A percentile compares a stretch with the other conserved stretches of the same genome.
Conservation (phyloP, 2,329 filamentous ascomycete species). For the Davidsoniella australis region DNA sequence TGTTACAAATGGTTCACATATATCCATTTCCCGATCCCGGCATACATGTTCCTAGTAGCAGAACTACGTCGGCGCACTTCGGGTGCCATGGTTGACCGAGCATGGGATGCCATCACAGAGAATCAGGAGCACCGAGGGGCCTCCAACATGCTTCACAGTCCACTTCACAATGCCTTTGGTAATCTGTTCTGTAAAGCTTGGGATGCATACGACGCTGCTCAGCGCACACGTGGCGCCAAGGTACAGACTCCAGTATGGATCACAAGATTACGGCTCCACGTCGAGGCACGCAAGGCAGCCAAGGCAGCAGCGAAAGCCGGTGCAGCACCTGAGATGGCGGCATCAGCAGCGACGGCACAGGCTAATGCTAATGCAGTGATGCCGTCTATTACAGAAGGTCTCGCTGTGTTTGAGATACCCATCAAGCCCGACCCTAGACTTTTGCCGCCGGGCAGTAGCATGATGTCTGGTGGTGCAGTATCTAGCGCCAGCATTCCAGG, state of each 20-base stretch:
- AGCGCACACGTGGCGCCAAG: conserved; percentile 26
- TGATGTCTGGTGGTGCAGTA: too few species aligned
- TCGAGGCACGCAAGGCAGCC: conserved; percentile 19
- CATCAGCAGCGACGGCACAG: too few species aligned
- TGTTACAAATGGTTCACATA: conserved; percentile 42
- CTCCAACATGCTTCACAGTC: conserved; percentile 32
- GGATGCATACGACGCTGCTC: conserved; percentile 36
- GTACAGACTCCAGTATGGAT: conserved; percentile 30
- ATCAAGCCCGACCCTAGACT: too few species aligned
- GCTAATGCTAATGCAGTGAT: too few species aligned
- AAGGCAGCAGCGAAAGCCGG: background rate
- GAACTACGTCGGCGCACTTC: conserved; percentile 35
- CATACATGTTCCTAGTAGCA: conserved; percentile 41
- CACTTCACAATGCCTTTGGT: conserved; percentile 40
- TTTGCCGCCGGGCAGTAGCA: too few species aligned
- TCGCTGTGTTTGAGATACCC: too few species aligned
- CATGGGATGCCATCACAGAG: conserved; percentile 38
- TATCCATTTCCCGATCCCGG: conserved; percentile 42
- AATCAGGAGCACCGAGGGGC: conserved; percentile 37
- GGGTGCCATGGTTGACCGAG: conserved; percentile 39
- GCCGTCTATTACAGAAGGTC: too few species aligned
- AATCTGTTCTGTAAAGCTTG: conserved; percentile 44
- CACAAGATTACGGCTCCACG: conserved; percentile 27
- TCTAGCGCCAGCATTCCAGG: background rate
- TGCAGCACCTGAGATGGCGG: background rate